Evolutionary conservation across 2,329 filamentous ascomycete species (phyloP).

Genomic region (Metarhizium anisopliae): DNA sequence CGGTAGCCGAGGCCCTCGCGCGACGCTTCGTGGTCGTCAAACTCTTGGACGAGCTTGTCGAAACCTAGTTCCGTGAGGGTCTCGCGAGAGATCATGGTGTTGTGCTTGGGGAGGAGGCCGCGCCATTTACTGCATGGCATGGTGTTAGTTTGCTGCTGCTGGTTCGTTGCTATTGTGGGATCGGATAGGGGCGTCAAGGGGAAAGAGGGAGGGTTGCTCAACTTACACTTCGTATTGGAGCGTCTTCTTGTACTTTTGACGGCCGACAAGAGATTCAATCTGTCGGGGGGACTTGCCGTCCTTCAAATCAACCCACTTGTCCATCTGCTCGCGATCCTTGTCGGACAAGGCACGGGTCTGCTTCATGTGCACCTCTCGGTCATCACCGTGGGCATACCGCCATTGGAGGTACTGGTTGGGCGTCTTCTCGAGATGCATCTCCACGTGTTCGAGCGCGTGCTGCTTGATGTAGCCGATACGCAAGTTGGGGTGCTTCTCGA

Average conservation of each 20-base stretch:
- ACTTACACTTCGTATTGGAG: slow-evolving; percentile 93
- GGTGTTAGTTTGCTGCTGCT: no score
- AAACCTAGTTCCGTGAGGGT: slow-evolving; percentile 81
- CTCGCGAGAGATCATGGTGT: slow-evolving; percentile 87
- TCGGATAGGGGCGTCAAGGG: no score
- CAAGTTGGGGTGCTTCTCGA: slow-evolving; percentile 97
- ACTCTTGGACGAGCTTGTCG: slow-evolving; percentile 91
- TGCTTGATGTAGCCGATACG: slow-evolving; percentile 99
- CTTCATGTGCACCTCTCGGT: slow-evolving; percentile 95
- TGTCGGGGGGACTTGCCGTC: slow-evolving; percentile 72
- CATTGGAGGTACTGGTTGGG: slow-evolving; percentile 98
- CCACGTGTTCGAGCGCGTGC: slow-evolving; percentile 96
- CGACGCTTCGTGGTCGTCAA: slow-evolving; percentile 97
- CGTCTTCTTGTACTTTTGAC: slow-evolving; percentile 98
- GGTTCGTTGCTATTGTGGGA: background rate
- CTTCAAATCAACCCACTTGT: slow-evolving; percentile 74
- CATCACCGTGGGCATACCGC: slow-evolving; percentile 95
- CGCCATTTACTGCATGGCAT: slow-evolving; percentile 68
- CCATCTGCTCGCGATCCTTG: slow-evolving; percentile 83
- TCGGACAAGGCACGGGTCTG: slow-evolving; percentile 85
- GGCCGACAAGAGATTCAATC: slow-evolving; percentile 84
- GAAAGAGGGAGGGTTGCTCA: background rate
- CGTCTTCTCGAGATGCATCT: slow-evolving; percentile 99
- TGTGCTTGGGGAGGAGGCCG: slow-evolving; percentile 80
- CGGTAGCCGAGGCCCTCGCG: slow-evolving; percentile 96